Conservation (phyloP, 2,329 filamentous ascomycete species). For the Ophiostoma piceae region DNA sequence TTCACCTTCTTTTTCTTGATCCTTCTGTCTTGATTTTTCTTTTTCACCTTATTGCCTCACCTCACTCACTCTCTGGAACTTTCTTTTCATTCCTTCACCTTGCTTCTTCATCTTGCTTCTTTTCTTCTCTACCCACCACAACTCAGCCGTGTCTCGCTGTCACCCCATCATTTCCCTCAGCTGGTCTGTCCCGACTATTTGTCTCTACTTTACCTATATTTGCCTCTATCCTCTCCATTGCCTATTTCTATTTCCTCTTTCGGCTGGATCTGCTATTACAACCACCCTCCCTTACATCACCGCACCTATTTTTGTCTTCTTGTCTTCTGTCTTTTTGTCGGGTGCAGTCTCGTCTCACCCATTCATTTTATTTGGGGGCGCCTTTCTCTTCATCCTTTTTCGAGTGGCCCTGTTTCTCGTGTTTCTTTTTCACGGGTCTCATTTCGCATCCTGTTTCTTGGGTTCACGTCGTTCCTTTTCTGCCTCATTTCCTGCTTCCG, state of each 20-base stretch:
- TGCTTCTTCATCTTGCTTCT: neutral
- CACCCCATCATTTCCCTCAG: neutral
- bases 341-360: neutral
- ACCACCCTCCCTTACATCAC: slow-evolving; percentile 5
- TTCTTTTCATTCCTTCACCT: neutral
- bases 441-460: neutral
- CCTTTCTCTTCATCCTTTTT: neutral
- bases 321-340: neutral
- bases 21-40: neutral
- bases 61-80: neutral
- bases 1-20: neutral
- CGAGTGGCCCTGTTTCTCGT: neutral
- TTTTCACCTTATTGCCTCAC: neutral
- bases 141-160: slow-evolving; percentile 1
- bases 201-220: neutral
- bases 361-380: neutral
- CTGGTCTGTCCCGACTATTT: neutral
- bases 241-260: slow-evolving; percentile 26
- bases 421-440: slow-evolving; percentile 11
- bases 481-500: neutral
- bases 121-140: neutral
- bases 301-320: neutral
- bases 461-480: neutral
- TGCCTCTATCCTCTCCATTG: neutral
- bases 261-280: slow-evolving; percentile 1